Evolutionary conservation across 345 rosid species (phyloP).

Genomic region (Lepidium aucheri): DNA sequence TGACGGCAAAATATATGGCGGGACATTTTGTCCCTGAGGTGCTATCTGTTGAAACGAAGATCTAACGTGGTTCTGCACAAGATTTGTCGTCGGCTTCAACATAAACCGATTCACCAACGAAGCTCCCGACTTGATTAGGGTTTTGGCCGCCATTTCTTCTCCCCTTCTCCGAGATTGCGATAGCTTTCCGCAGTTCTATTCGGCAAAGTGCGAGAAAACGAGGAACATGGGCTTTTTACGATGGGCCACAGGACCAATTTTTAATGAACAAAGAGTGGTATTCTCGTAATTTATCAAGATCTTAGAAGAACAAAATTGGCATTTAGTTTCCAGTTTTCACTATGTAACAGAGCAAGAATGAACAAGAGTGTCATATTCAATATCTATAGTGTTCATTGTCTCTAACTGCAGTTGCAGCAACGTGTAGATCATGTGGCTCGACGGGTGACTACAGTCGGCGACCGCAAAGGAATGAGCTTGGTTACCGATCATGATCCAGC

Average conservation of each 20-base stretch:
- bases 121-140: slow-evolving; percentile 61
- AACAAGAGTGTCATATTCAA: slow-evolving; percentile 10
- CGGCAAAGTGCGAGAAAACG: slow-evolving; percentile 1
- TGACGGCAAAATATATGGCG: slow-evolving; percentile 58
- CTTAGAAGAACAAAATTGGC: neutral
- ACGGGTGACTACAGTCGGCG: slow-evolving; percentile 29
- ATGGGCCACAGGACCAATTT: slow-evolving; percentile 7
- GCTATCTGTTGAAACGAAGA: slow-evolving; percentile 11
- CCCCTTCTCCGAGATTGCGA: slow-evolving; percentile 12
- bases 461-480: slow-evolving; percentile 23
- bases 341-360: neutral
- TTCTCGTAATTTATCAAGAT: neutral
- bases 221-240: slow-evolving; percentile 1
- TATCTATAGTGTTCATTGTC: slow-evolving; percentile 22
- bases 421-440: slow-evolving; percentile 18
- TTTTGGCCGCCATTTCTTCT: slow-evolving; percentile 55
- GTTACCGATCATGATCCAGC: slow-evolving; percentile 37
- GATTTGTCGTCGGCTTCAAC: slow-evolving; percentile 33
- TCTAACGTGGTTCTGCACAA: slow-evolving; percentile 28
- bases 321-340: neutral
- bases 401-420: slow-evolving; percentile 25
- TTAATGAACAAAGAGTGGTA: neutral
- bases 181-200: neutral
- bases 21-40: slow-evolving; percentile 27
- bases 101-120: slow-evolving; percentile 47